A percentile compares a stretch with the other conserved stretches of the same genome.
Evolutionary conservation across 2,329 filamentous ascomycete genomes (phyloP).

Genomic region (Neofusicoccum laricinum): DNA sequence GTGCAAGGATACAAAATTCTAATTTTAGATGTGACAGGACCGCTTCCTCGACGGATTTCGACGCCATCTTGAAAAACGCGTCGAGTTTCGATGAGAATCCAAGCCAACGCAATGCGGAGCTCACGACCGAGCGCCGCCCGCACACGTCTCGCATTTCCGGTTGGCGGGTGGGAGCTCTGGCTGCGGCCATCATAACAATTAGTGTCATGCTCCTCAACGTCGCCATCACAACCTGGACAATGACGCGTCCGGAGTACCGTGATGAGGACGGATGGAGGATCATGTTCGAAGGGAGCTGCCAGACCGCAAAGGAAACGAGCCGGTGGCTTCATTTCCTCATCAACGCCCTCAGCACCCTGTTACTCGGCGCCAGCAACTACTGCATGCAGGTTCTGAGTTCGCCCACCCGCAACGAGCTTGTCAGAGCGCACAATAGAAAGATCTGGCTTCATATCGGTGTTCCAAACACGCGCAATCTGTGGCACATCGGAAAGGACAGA

Average conservation of each 20-base stretch:
- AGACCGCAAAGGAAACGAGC: background rate
- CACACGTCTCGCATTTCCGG: background rate
- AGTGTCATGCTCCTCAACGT: background rate
- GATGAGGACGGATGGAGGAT: background rate
- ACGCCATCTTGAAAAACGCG: too few relatives aligned
- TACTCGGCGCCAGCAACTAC: constrained; percentile 40
- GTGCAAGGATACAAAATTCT: too few relatives aligned
- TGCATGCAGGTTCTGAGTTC: constrained; percentile 52
- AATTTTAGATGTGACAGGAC: too few relatives aligned
- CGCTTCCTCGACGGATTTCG: too few relatives aligned
- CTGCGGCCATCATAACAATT: background rate
- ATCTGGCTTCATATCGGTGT: constrained; percentile 48
- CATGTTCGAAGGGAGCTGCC: constrained; percentile 4
- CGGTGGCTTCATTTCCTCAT: constrained; percentile 21
- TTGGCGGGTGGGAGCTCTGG: background rate
- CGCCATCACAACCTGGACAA: background rate
- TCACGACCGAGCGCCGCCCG: too few relatives aligned
- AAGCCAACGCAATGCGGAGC: too few relatives aligned
- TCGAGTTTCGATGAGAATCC: too few relatives aligned
- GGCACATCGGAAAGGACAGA: constrained; percentile 22
- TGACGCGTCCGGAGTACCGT: background rate
- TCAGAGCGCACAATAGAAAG: constrained; percentile 44
- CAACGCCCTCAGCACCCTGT: constrained; percentile 9
- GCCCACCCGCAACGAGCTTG: constrained; percentile 50
- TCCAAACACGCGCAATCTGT: constrained; percentile 40